Percentiles rank a stretch among this genome's conserved stretches.
phyloP scores from a whole-genome alignment of 805 yeast species.

The Brettanomyces custersianus region DNA sequence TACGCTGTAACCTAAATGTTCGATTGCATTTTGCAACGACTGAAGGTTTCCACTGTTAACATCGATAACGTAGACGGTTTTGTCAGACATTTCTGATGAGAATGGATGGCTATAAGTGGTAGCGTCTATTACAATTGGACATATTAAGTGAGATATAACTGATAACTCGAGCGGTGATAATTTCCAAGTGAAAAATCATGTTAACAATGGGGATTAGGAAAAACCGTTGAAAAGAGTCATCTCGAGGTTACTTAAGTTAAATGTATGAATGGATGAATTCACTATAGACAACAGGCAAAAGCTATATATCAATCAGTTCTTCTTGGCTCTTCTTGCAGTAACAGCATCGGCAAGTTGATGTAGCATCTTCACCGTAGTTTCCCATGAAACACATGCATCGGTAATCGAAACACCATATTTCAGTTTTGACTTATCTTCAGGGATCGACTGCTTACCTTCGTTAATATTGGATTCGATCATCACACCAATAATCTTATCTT shows the following conservation, averaged over 20 bases:
- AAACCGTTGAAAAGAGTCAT: constrained; percentile 1
- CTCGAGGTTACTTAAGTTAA: not conserved
- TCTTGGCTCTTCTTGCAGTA: constrained; percentile 55
- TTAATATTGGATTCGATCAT: constrained; percentile 92
- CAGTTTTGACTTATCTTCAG: constrained; percentile 43
- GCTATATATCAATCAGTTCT: not conserved
- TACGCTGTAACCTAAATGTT: constrained; percentile 63
- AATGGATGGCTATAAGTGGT: too few species aligned
- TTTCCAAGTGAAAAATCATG: not conserved
- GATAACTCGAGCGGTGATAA: not conserved
- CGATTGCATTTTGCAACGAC: constrained; percentile 81
- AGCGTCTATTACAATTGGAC: not conserved
- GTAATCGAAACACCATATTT: constrained; percentile 95
- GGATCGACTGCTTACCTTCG: constrained; percentile 86
- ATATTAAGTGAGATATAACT: not conserved
- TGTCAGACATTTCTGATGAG: constrained; percentile 5
- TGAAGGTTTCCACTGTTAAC: constrained; percentile 92
- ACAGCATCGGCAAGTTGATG: constrained; percentile 76
- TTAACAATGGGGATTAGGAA: too few species aligned
- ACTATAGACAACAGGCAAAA: not conserved
- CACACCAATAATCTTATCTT: constrained; percentile 74
- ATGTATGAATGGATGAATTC: not conserved
- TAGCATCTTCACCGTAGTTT: constrained; percentile 75
- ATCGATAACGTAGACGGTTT: constrained; percentile 66
- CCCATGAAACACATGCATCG: constrained; percentile 94